These are phyloP conservation scores for Kickxella alabastrina DNA, from an alignment of 192 early-diverging fungal species.

Conservation along the genomic window DNA sequence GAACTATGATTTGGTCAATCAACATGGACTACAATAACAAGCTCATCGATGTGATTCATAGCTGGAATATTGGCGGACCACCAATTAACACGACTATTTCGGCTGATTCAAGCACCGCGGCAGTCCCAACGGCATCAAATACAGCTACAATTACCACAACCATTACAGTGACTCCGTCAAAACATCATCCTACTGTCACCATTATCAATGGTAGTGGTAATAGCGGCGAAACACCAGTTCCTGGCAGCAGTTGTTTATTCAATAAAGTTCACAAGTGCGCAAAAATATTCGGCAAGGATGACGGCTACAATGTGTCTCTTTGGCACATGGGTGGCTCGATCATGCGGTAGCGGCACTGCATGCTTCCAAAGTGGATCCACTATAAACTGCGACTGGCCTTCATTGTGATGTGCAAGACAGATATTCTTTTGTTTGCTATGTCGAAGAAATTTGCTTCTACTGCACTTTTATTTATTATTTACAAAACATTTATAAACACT, in stretches of 20 bases:
- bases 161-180: too few species aligned
- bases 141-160: slow-evolving; percentile 1
- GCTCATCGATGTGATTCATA: slow-evolving; percentile 36
- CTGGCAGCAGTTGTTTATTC: slow-evolving; percentile 13
- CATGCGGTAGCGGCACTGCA: slow-evolving; percentile 28
- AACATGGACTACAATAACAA: slow-evolving; percentile 59
- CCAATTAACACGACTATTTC: slow-evolving; percentile 6
- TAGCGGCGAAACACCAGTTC: slow-evolving; percentile 12
- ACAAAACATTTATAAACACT: too few species aligned
- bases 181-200: too few species aligned
- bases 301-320: slow-evolving; percentile 29
- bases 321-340: slow-evolving; percentile 21
- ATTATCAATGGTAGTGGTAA: too few species aligned
- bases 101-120: not conserved
- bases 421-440: not conserved
- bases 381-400: slow-evolving; percentile 29
- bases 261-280: slow-evolving; percentile 20
- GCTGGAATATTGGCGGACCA: slow-evolving; percentile 10
- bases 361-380: slow-evolving; percentile 24
- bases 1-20: slow-evolving; percentile 62
- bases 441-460: too few species aligned
- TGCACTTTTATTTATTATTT: too few species aligned
- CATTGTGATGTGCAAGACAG: too few species aligned
- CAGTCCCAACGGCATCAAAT: not conserved
- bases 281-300: slow-evolving; percentile 8